Evolutionary conservation across 2,329 filamentous ascomycete species (phyloP), one percentile per base, ranked within the genome.

Genomic region (Colletotrichum sp.): DNA sequence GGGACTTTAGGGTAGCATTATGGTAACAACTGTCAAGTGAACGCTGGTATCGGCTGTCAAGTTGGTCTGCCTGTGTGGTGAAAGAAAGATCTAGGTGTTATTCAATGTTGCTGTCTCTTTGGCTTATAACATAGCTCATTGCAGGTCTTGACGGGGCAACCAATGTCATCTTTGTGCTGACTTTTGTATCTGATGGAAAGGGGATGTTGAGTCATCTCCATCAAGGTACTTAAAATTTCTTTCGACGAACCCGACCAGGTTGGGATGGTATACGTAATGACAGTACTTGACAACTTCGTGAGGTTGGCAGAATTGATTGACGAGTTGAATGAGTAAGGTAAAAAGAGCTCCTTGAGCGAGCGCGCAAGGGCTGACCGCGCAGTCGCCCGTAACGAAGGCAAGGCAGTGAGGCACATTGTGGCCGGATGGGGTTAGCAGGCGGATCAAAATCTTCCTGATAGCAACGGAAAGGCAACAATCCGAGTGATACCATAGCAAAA

Each of bases 381-480:
- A 44, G 16, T 5, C 2, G 36, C 2, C 5, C 36, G 36, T 18
- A 44, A 44, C 10, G 36, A 44, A 18, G 36, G 36, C 16, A 9
- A 44, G 15, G 36, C 7, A 6, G 4, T 39, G 36, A 39, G 36
- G 36, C 15, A 39, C 36, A 39, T 4, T 39, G 16, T 18, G 36
- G 16, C 36, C 36, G 36, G 1, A 44, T 44, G 16, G 8, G 10
- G 36, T 44, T 5, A 18, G 36, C 36, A 44, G 36, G 36, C 36
- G 15, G 36, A 9, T 9, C 36, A 39, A 39, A 4, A 39, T 39
- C 36, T 39, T 8, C 7, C 15, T 39, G 4, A 4, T 16, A 39
- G 36, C 36, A 39, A 0, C 36, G 36, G 2, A 39, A 0, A 39
- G 1, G 4, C 36, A 5, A 39, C 9, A 5, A 0, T 39, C 15